Percentiles rank a stretch among this genome's conserved stretches.
These are phyloP conservation scores for Alternaria sp. DNA, from an alignment of 2,329 filamentous ascomycete species.

Conservation along the genomic window DNA sequence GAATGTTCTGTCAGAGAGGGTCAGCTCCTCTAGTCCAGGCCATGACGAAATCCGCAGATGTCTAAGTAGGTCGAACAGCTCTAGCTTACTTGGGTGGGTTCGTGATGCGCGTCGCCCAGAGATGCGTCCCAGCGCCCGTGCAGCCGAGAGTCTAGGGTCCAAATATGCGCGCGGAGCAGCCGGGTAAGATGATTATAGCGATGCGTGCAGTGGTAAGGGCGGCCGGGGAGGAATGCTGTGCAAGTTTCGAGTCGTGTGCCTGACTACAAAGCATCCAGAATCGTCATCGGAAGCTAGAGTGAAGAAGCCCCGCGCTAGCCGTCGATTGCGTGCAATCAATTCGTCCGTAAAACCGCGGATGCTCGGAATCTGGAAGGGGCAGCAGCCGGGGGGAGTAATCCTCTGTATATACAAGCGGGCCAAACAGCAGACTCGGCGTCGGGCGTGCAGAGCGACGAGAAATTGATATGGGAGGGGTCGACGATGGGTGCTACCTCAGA, in stretches of 20 bases:
- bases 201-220: slow-evolving; percentile 6
- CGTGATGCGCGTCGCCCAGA: slow-evolving; percentile 17
- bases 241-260: slow-evolving; percentile 15
- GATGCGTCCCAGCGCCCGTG: slow-evolving; percentile 15
- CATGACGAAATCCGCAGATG: slow-evolving; percentile 30
- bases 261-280: slow-evolving; percentile 16
- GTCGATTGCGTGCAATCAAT: slow-evolving; percentile 5
- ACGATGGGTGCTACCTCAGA: slow-evolving; percentile 3
- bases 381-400: not conserved
- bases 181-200: slow-evolving; percentile 7
- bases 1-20: slow-evolving; percentile 12
- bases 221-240: not conserved
- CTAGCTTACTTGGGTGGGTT: slow-evolving; percentile 23
- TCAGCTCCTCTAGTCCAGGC: slow-evolving; percentile 14
- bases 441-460: slow-evolving; percentile 10
- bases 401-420: not conserved
- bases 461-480: slow-evolving; percentile 17
- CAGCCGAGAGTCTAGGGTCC: slow-evolving; percentile 6
- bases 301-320: slow-evolving; percentile 19
- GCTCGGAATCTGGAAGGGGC: slow-evolving; percentile 1
- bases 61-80: slow-evolving; percentile 26
- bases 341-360: slow-evolving; percentile 13
- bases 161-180: slow-evolving; percentile 13
- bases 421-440: not conserved
- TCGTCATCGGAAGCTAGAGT: slow-evolving; percentile 27